Percentiles rank a stretch among this genome's conserved stretches.
Conservation (phyloP, 139 green algal species). For the Coccomyxa sp. region DNA sequence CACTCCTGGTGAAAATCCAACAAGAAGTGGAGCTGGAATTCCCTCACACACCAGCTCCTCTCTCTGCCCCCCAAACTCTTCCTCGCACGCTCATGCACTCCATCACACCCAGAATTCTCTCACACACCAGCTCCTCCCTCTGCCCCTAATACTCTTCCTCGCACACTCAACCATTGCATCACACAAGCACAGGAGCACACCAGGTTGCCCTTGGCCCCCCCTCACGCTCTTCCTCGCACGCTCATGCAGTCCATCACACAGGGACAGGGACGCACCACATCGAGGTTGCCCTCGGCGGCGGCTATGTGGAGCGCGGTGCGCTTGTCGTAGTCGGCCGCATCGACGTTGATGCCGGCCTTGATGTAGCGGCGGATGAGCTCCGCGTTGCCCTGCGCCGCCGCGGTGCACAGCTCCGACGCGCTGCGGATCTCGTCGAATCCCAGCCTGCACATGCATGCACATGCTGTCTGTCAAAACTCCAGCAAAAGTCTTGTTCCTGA, state of each 20-base stretch:
- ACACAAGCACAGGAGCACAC: background rate
- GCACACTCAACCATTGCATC: background rate
- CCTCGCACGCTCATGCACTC: too few relatives aligned
- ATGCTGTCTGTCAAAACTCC: too few relatives aligned
- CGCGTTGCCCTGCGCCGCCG: conserved; percentile 30
- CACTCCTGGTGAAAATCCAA: too few relatives aligned
- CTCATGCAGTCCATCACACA: background rate
- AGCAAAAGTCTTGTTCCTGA: too few relatives aligned
- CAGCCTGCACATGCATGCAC: background rate
- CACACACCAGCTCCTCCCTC: background rate
- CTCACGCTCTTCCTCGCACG: background rate
- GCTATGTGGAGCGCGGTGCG: conserved; percentile 60
- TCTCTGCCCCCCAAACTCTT: too few relatives aligned
- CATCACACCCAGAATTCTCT: too few relatives aligned
- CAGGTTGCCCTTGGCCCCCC: too few relatives aligned
- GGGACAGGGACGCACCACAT: conserved; percentile 22
- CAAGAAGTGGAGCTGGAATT: too few relatives aligned
- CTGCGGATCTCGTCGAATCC: background rate
- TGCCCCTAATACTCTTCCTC: background rate
- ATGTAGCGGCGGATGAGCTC: conserved; percentile 42
- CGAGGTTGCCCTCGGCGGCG: conserved; percentile 51
- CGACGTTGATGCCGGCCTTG: conserved; percentile 33
- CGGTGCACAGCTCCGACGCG: conserved; percentile 28
- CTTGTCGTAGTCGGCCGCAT: conserved; percentile 55
- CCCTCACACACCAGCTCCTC: too few relatives aligned